Evolutionary conservation across 73 alveolate genomes (phyloP).

Genomic region (Urostyla sp.): DNA sequence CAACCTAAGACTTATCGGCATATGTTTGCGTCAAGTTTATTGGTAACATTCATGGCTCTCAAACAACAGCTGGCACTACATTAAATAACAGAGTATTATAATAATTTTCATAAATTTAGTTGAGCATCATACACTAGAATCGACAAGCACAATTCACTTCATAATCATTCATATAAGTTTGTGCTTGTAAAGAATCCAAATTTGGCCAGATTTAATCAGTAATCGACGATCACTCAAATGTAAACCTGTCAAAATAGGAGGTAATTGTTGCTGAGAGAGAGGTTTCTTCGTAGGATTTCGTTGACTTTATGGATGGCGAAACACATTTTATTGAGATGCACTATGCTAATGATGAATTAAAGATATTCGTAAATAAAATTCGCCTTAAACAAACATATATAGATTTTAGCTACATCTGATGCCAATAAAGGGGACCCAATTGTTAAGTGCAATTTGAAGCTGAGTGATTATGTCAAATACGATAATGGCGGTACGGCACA

Average conservation of each 20-base stretch:
- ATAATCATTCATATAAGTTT: not conserved
- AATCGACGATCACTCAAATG: slow-evolving; percentile 34
- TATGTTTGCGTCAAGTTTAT: slow-evolving; percentile 58
- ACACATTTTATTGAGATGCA: slow-evolving; percentile 40
- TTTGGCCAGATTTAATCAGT: slow-evolving; percentile 30
- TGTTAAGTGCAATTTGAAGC: slow-evolving; percentile 12
- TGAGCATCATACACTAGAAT: too few relatives aligned
- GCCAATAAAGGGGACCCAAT: too few relatives aligned
- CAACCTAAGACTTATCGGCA: slow-evolving; percentile 54
- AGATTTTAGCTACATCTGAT: too few relatives aligned
- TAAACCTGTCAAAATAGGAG: slow-evolving; percentile 32
- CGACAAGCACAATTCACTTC: not conserved
- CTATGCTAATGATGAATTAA: slow-evolving; percentile 16
- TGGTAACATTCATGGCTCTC: slow-evolving; percentile 11
- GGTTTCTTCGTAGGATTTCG: slow-evolving; percentile 14
- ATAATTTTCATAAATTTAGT: not conserved
- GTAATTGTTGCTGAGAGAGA: slow-evolving; percentile 46
- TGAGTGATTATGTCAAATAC: slow-evolving; percentile 28
- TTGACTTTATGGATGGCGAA: slow-evolving; percentile 65
- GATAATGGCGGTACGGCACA: slow-evolving; percentile 67
- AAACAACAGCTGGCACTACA: slow-evolving; percentile 1
- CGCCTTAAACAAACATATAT: not conserved
- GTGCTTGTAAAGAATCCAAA: slow-evolving; percentile 38
- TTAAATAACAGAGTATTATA: not conserved
- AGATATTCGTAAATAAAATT: not conserved